These are phyloP conservation scores for Centaurea solstitialis DNA, from an alignment of 129 eudicot species.

Conservation along the genomic window DNA sequence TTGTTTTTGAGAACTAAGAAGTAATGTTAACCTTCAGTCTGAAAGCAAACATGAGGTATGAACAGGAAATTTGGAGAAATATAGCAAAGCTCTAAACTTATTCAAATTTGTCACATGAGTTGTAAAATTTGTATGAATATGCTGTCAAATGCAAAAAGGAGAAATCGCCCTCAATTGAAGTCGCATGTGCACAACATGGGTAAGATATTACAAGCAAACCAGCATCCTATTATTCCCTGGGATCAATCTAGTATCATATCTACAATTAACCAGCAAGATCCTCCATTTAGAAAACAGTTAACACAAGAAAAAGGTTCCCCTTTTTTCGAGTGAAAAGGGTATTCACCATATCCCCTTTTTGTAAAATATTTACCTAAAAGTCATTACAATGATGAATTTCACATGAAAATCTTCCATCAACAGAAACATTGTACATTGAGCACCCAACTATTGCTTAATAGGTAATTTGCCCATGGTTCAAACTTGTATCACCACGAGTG, in stretches of 20 bases:
- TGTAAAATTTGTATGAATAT: neutral
- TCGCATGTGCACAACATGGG: no score
- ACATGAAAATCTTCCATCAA: neutral
- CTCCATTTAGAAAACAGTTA: neutral
- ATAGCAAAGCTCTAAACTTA: neutral
- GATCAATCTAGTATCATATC: no score
- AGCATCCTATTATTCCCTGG: no score
- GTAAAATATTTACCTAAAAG: neutral
- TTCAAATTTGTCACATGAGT: neutral
- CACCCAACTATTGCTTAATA: neutral
- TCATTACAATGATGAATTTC: neutral
- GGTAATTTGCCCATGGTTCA: neutral
- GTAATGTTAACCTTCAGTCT: constrained; percentile 7
- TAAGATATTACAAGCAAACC: no score
- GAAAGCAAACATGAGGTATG: neutral
- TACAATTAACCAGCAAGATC: no score
- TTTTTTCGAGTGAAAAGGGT: neutral
- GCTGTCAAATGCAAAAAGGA: neutral
- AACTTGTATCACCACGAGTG: neutral
- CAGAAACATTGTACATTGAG: neutral
- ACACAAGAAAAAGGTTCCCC: neutral
- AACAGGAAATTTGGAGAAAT: no score
- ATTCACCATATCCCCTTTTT: neutral
- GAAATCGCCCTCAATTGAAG: neutral
- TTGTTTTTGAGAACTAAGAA: neutral